phyloP scores from a whole-genome alignment of 2,329 filamentous ascomycete species.

The Cercospora brassicicola region DNA sequence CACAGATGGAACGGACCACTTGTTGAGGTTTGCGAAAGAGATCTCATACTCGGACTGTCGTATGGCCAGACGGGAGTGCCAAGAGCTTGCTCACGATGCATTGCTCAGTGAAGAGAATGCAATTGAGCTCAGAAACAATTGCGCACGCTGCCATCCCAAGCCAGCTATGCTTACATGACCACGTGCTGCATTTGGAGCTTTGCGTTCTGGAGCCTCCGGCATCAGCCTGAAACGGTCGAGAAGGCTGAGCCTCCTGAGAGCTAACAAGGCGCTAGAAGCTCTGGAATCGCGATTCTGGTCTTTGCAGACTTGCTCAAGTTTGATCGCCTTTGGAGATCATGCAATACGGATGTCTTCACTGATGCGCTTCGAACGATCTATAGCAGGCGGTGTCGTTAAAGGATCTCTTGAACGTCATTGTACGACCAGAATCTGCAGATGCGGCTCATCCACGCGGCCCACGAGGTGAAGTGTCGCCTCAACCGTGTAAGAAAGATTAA shows the following conservation, averaged over 20 bases:
- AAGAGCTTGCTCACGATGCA: background rate
- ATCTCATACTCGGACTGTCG: background rate
- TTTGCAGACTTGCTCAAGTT: background rate
- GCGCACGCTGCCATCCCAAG: background rate
- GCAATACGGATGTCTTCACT: background rate
- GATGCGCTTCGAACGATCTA: background rate
- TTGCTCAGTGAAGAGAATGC: background rate
- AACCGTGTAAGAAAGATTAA: background rate
- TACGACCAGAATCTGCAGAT: background rate
- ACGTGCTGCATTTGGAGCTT: background rate
- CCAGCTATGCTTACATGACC: background rate
- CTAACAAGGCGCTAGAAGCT: background rate
- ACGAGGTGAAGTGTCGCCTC: constrained; percentile 4
- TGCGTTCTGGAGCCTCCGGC: background rate
- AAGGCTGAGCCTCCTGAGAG: background rate
- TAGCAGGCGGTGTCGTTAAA: background rate
- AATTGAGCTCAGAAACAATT: background rate
- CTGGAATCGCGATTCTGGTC: background rate
- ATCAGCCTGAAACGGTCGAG: background rate
- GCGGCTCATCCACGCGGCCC: background rate
- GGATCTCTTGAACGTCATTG: background rate
- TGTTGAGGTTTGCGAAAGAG: background rate
- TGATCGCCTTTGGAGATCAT: background rate
- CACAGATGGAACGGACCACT: background rate
- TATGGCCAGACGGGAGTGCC: background rate